These are phyloP conservation scores for Entrophospora sp. DNA, from an alignment of 192 early-diverging fungal species.

Conservation along the genomic window DNA sequence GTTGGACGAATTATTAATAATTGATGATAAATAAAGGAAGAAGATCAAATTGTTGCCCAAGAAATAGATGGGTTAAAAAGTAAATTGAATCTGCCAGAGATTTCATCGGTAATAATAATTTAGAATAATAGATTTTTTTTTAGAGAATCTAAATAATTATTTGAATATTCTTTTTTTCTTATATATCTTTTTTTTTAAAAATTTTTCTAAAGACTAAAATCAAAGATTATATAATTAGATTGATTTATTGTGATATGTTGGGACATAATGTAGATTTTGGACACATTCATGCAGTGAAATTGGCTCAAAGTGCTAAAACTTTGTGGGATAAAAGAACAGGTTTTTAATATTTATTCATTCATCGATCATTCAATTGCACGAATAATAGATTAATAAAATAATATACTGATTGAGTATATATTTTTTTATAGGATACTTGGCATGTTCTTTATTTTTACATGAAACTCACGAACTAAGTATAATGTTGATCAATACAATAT, in stretches of 20 bases:
- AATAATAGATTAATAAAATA: neutral
- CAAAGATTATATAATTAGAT: slow-evolving; percentile 42
- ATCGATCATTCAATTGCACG: too few relatives aligned
- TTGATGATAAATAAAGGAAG: slow-evolving; percentile 5
- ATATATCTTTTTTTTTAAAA: neutral
- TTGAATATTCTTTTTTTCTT: neutral
- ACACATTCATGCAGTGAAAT: slow-evolving; percentile 44
- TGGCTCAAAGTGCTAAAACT: slow-evolving; percentile 44
- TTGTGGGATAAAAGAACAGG: slow-evolving; percentile 38
- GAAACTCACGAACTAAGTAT: slow-evolving; percentile 42
- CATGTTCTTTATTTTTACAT: slow-evolving; percentile 37
- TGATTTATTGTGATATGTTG: slow-evolving; percentile 47
- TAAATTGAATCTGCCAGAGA: slow-evolving; percentile 13
- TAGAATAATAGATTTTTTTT: neutral
- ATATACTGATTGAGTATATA: neutral
- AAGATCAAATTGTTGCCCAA: slow-evolving; percentile 12
- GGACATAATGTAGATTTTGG: slow-evolving; percentile 49
- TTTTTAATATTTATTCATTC: neutral
- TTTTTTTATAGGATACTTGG: slow-evolving; percentile 38
- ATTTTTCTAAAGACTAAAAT: slow-evolving; percentile 29
- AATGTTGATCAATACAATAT: slow-evolving; percentile 48
- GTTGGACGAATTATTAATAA: neutral
- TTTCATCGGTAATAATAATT: neutral
- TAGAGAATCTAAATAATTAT: neutral
- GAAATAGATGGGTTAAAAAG: neutral